Base-by-base conservation (phyloP, 2,329 filamentous ascomycete genomes). In the Talaromyces funiculosus region DNA sequence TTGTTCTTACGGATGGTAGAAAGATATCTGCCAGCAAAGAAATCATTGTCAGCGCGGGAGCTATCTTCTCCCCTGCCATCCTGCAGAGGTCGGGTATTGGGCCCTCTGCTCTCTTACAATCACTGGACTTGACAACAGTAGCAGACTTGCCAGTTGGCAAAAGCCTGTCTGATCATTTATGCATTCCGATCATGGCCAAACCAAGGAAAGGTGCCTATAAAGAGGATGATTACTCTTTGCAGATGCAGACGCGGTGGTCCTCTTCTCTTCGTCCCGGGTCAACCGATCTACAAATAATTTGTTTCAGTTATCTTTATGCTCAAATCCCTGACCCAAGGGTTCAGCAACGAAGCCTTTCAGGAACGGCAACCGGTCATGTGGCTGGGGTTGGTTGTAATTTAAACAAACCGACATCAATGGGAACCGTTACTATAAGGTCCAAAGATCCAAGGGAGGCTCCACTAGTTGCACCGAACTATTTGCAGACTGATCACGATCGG, bases 401-500 rank as follows among this genome's bases (percentile, higher is more conserved):
- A 35, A 64, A 64, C 49, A 63, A 64, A 53, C 61, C 62, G 24
- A 64, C 61, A 31, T 64, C 63, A 18, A 26, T 60, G 31, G 63
- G 63, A 37, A 53, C 22, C 18, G 62, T 62, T 33, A 37, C 38
- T 37, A 64, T 64, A 51, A 49, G 38, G 18, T 65, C 63, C 24
- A 54, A 7, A 22, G 55, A 65, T 45, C 35, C 63, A 26, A 55
- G 26, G 18, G 56, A 59, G 31, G 47, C 49, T 45, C 63, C 63
- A 24, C 24, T 18, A 42, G 57, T 64, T n/a, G 55, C 45, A 42
- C 63, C 63, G 37, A 57, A 53, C 51, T 64, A 62, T 67, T 26
- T 72, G 51, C 45, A 73, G 59, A 18, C 64, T 63, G 20, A 45
- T 62, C 26, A 68, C 66, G 45, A 67, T 67, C 3, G 65, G 64